These are phyloP conservation scores for Akanthomyces lecanii DNA, from an alignment of 2,329 filamentous ascomycete genomes.

Conservation along the genomic window DNA sequence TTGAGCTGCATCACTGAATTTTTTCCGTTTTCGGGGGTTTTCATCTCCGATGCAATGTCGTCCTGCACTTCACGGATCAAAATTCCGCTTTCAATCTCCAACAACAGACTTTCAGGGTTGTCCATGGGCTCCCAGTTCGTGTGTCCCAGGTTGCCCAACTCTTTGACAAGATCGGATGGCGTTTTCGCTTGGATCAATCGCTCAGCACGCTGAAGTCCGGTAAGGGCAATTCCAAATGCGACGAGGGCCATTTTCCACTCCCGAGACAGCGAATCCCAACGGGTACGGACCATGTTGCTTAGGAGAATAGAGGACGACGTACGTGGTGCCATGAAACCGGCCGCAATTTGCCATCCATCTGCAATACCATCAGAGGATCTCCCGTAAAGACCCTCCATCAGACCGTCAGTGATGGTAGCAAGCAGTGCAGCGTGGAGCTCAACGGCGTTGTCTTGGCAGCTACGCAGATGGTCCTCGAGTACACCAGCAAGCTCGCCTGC, in stretches of 20 bases:
- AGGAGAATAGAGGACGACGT: not conserved
- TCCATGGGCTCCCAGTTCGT: not conserved
- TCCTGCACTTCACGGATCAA: constrained; percentile 58
- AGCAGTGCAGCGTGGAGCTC: not conserved
- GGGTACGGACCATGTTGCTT: not conserved
- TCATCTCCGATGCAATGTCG: constrained; percentile 56
- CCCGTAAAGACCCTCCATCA: not conserved
- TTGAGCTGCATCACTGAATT: constrained; percentile 63
- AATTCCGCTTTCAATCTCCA: constrained; percentile 62
- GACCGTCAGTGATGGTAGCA: not conserved
- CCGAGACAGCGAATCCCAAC: not conserved
- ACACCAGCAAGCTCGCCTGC: not conserved
- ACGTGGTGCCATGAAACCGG: constrained; percentile 3
- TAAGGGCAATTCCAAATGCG: not conserved
- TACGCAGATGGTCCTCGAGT: not conserved
- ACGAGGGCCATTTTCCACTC: not conserved
- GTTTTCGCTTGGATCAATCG: not conserved
- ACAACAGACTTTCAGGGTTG: constrained; percentile 55
- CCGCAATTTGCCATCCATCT: not conserved
- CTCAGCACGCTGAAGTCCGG: not conserved
- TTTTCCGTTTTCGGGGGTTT: constrained; percentile 28
- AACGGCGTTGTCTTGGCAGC: not conserved
- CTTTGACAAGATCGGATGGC: not conserved
- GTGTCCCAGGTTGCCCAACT: not conserved
- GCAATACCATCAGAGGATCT: not conserved